Evolutionary conservation across 2,329 filamentous ascomycete genomes (phyloP).

Genomic region (Fusarium clavum): DNA sequence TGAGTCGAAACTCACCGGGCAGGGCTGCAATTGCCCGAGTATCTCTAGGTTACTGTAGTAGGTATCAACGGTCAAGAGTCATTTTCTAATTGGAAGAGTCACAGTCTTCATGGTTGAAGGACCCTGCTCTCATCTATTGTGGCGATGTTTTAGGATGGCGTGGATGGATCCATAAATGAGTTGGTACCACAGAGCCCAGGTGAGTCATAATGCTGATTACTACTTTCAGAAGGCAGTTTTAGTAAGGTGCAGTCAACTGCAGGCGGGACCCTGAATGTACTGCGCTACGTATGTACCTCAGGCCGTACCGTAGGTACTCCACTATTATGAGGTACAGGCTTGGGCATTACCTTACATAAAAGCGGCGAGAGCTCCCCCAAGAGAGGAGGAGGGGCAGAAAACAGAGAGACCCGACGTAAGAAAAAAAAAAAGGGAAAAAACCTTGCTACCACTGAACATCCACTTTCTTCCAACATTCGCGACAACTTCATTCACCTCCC

Average conservation of each 20-base stretch:
- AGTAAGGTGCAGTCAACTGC: neutral
- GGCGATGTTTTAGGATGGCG: slow-evolving; percentile 9
- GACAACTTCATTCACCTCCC: slow-evolving; percentile 19
- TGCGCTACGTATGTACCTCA: neutral
- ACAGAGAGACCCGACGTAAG: neutral
- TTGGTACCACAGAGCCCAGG: neutral
- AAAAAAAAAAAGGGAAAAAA: slow-evolving; percentile 32
- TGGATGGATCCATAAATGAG: neutral
- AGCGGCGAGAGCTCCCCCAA: slow-evolving; percentile 34
- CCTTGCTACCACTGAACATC: slow-evolving; percentile 26
- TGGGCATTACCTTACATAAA: slow-evolving; percentile 40
- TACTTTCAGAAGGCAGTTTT: slow-evolving; percentile 8
- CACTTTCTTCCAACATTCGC: slow-evolving; percentile 28
- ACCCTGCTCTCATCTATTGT: slow-evolving; percentile 5
- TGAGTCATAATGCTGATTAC: slow-evolving; percentile 26
- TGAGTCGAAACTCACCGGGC: slow-evolving; percentile 39
- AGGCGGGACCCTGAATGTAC: neutral
- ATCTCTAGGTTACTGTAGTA: neutral
- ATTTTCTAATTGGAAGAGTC: slow-evolving; percentile 16
- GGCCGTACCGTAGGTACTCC: neutral
- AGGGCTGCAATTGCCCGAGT: neutral
- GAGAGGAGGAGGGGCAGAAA: slow-evolving; percentile 29
- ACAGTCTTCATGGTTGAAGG: neutral
- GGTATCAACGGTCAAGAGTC: slow-evolving; percentile 14
- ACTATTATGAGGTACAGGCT: slow-evolving; percentile 3